These are phyloP conservation scores for Collybia sordida DNA, from an alignment of 768 basidiomycete species.

Conservation along the genomic window DNA sequence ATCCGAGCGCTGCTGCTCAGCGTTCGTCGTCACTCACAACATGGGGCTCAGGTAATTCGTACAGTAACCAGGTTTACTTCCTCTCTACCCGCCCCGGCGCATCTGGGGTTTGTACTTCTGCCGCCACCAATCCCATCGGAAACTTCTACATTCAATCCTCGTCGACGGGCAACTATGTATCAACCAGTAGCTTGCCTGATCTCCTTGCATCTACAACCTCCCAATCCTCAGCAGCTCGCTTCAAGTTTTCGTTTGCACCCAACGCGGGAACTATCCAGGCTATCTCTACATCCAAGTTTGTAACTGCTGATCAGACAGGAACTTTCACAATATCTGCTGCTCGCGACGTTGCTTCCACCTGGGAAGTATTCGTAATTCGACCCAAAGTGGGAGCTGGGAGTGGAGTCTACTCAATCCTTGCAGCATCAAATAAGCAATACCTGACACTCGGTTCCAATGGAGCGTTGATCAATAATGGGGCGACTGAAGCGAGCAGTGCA, in stretches of 20 bases:
- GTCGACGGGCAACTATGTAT: slow-evolving; percentile 21
- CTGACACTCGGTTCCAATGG: slow-evolving; percentile 22
- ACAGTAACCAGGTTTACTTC: slow-evolving; percentile 30
- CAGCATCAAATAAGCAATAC: slow-evolving; percentile 28
- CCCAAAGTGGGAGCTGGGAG: slow-evolving; percentile 20
- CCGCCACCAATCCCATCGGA: slow-evolving; percentile 24
- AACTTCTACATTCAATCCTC: slow-evolving; percentile 26
- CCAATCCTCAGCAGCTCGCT: slow-evolving; percentile 18
- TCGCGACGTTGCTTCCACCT: slow-evolving; percentile 22
- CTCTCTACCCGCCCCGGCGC: slow-evolving; percentile 29
- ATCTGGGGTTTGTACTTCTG: slow-evolving; percentile 25
- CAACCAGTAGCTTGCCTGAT: slow-evolving; percentile 18
- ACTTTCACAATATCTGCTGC: slow-evolving; percentile 24
- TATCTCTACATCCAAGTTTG: slow-evolving; percentile 20
- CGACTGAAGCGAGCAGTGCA: slow-evolving; percentile 19
- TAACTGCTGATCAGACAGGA: slow-evolving; percentile 31
- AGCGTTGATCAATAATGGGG: slow-evolving; percentile 26
- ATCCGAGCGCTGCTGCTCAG: slow-evolving; percentile 22
- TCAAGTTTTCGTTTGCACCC: slow-evolving; percentile 26
- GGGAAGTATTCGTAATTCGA: slow-evolving; percentile 28
- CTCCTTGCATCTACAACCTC: slow-evolving; percentile 21
- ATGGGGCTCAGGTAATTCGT: slow-evolving; percentile 33
- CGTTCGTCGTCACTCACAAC: slow-evolving; percentile 27
- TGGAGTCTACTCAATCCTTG: slow-evolving; percentile 29
- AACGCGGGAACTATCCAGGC: slow-evolving; percentile 28